Evolutionary conservation across 768 basidiomycete species (phyloP), one percentile per base, ranked within the genome.

Genomic region (Phaeolepiota aurea): DNA sequence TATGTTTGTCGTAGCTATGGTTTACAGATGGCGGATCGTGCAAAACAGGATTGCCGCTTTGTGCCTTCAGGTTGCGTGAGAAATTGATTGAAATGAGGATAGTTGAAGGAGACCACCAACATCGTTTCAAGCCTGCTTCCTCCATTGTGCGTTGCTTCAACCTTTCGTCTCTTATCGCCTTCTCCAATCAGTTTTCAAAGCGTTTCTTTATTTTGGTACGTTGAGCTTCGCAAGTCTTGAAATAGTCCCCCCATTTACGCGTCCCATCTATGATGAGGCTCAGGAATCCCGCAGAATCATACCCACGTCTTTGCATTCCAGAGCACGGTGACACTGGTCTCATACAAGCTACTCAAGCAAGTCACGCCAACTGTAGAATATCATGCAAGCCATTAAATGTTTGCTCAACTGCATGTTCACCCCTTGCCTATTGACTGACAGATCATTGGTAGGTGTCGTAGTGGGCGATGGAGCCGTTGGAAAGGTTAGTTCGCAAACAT

Each of bases 391-490:
- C 58, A 91, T 90, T 57, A 90, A 91, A 76, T 91, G 88, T 87
- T 53, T 47, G 79, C 35, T 31, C n/a, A n/a, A 36, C 25, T 51
- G 37, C 40, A 38, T 38, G 30, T 40, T 44, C 34, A 41, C 18
- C 20, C 32, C 12, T 31, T 31, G 38, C 41, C 53, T 37, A 48
- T 42, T 44, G 49, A 55, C 65, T 71, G 52, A 61, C 41, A 22
- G 41, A 54, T 43, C 51, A 46, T 50, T 55, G 47, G 32, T 58
- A 94, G 92, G 91, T 74, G 92, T 97, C 64, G 92, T 97, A 56
- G 92, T 97, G 39, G 92, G 92, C 57, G 93, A 97, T 71, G 93
- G 93, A 78, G 93, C 93, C 44, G 93, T 96, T 53, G 93, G 93
- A 61, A 97, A 96, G 87, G 91, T 82, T 53, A 55, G 77, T 64